Evolutionary conservation across 495 filamentous ascomycete genomes (phyloP).

Genomic region (Amniculicola lignicola): DNA sequence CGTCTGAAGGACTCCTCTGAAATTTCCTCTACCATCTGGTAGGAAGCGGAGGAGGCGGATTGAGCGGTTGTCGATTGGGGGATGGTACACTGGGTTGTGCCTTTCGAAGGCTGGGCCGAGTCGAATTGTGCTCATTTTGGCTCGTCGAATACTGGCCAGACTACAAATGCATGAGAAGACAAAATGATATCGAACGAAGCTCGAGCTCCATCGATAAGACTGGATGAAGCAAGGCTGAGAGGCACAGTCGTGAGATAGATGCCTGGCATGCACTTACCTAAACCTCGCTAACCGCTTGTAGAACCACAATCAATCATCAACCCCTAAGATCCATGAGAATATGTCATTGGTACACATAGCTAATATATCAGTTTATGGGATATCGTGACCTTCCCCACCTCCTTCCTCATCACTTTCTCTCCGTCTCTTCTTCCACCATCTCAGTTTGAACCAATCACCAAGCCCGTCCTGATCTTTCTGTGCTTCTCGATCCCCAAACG

Average conservation of each 20-base stretch:
- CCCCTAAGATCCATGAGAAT: not conserved
- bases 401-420: constrained; percentile 18
- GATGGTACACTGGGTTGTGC: too few relatives aligned
- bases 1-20: constrained; percentile 3
- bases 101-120: too few relatives aligned
- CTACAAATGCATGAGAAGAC: too few relatives aligned
- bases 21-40: not conserved
- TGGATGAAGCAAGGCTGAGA: too few relatives aligned
- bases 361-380: not conserved
- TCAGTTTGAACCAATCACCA: constrained; percentile 35
- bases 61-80: not conserved
- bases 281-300: too few relatives aligned
- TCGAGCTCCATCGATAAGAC: too few relatives aligned
- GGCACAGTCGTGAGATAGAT: too few relatives aligned
- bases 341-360: not conserved
- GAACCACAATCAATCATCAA: too few relatives aligned
- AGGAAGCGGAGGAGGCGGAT: constrained; percentile 16
- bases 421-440: constrained; percentile 36
- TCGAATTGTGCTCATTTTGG: too few relatives aligned
- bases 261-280: not conserved
- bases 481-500: constrained; percentile 17
- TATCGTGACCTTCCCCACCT: not conserved
- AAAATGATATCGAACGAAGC: too few relatives aligned
- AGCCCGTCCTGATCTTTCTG: constrained; percentile 17
- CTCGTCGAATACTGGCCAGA: too few relatives aligned